Evolutionary conservation across 164 flowering plant genomes (phyloP), one percentile per base, ranked within the genome.

Genomic region (Piper longum): DNA sequence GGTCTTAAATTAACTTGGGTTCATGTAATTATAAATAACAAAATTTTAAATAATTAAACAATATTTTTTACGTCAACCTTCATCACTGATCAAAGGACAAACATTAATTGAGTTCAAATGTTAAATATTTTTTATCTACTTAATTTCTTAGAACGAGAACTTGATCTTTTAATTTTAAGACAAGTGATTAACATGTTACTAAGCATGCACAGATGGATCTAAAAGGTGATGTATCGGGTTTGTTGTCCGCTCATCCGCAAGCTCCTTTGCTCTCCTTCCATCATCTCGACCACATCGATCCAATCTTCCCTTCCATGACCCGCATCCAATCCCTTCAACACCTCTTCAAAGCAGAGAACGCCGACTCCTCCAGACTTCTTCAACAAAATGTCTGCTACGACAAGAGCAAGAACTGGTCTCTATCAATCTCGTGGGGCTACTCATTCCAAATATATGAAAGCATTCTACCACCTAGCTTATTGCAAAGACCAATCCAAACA

Each of bases 251-350:
- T 1, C 98, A 91, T 74, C 98, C 98, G 5, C 64, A 84, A 41
- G 81, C 98, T 13, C 96, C 95, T 4, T 66, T 91, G 59, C 85
- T 85, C 39, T 79, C 98, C 0, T 77, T 91, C 41, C 98, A 91
- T 81, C 98, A 91, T 74, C 81, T 91, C 5, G 92, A 89, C 70
- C 74, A 72, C 43, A 81, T 89, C 41, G 65, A 75, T 11, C 96
- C 96, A 0, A 72, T 89, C 62, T 86, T 82, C 69, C 87, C 96
- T 6, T 44, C 71, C 71, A 82, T 75, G 86, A 71, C 68, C 56
- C 81, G 81, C 5, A 11, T 43, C 0, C 71, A 81, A 39, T 69
- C 91, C 9, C 54, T 85, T 5, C 64, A 70, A 51, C 86, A 71
- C 71, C 77, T 86, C 40, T 80, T 83, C 81, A 65, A 74, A 64